Conservation (phyloP, 2,329 filamentous ascomycete species). For the Xylariaceae sp. region DNA sequence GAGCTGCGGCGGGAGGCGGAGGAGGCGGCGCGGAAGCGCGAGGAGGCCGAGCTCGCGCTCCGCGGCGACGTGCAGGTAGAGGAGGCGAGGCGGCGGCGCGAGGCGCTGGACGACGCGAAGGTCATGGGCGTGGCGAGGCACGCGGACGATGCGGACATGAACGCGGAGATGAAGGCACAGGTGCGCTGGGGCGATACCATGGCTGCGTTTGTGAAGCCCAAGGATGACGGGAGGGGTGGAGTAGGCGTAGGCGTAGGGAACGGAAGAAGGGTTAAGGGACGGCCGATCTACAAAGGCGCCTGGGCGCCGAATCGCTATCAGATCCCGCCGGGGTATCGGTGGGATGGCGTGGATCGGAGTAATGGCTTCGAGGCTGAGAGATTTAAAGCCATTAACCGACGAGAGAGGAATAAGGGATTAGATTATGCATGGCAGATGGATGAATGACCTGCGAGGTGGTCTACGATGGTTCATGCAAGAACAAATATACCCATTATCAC, state of each 20-base stretch:
- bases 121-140: constrained; percentile 79
- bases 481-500: constrained; percentile 24
- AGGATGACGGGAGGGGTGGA: constrained; percentile 33
- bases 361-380: constrained; percentile 94
- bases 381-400: constrained; percentile 85
- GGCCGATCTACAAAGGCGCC: constrained; percentile 77
- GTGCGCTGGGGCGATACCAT: constrained; percentile 95
- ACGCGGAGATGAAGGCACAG: constrained; percentile 76
- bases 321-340: constrained; percentile 88
- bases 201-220: constrained; percentile 72
- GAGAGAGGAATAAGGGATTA: constrained; percentile 76
- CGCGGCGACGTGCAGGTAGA: constrained; percentile 85
- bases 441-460: constrained; percentile 57
- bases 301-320: constrained; percentile 92
- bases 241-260: constrained; percentile 41
- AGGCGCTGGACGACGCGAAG: constrained; percentile 78
- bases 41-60: constrained; percentile 71
- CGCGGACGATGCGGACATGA: constrained; percentile 86
- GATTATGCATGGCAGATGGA: constrained; percentile 98
- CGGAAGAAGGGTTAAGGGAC: constrained; percentile 47
- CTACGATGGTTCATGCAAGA: constrained; percentile 6
- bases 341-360: constrained; percentile 94
- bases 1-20: constrained; percentile 71
- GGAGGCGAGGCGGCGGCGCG: constrained; percentile 67
- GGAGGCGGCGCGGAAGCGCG: constrained; percentile 76